A percentile compares a stretch with the other conserved stretches of the same genome.
Conservation (phyloP, 306 rosid species). For the Cucurbita pepo region DNA sequence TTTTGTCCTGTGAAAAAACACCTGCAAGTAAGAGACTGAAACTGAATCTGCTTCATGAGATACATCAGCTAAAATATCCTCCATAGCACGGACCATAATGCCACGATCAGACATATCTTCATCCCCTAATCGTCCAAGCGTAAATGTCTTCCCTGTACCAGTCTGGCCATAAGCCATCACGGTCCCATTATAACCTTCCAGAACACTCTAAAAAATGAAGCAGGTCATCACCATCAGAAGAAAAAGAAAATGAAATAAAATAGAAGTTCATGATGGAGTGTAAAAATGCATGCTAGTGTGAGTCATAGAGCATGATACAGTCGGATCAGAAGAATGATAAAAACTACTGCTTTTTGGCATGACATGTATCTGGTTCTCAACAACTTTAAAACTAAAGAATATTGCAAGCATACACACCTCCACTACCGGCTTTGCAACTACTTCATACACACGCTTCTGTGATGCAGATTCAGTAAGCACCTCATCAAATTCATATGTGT, state of each 20-base stretch:
- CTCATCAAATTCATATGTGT: slow-evolving; percentile 84
- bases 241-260: neutral
- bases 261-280: neutral
- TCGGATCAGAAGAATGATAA: neutral
- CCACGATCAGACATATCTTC: slow-evolving; percentile 78
- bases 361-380: neutral
- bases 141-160: slow-evolving; percentile 93
- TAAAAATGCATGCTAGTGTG: neutral
- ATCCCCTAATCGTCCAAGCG: slow-evolving; percentile 84
- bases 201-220: slow-evolving; percentile 56
- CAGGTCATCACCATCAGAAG: neutral
- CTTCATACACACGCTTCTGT: slow-evolving; percentile 95
- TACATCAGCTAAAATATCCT: slow-evolving; percentile 66
- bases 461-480: slow-evolving; percentile 84
- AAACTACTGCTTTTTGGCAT: neutral
- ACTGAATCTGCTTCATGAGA: slow-evolving; percentile 57
- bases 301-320: neutral
- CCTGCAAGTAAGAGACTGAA: slow-evolving; percentile 82
- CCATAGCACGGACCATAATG: slow-evolving; percentile 96
- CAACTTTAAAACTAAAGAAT: neutral
- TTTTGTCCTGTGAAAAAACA: slow-evolving; percentile 1
- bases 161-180: slow-evolving; percentile 99
- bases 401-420: slow-evolving; percentile 40
- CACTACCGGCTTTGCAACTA: slow-evolving; percentile 96
- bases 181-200: slow-evolving; percentile 95